Percentiles rank a stretch among this genome's conserved stretches.
Evolutionary conservation across 179 eudicot genomes (phyloP).

Genomic region (Patellifolia procumbens): DNA sequence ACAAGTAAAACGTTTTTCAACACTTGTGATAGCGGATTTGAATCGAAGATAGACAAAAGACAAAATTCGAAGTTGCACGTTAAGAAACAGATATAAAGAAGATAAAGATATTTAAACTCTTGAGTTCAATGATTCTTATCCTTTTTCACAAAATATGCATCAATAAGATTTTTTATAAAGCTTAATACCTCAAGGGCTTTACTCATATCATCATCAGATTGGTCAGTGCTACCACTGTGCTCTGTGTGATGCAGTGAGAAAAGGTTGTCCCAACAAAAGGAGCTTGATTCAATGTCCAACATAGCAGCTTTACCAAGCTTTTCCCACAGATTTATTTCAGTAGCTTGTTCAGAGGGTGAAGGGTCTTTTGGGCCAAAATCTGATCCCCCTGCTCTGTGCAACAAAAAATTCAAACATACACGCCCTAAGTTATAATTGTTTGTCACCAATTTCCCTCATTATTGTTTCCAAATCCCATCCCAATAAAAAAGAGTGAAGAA

Average conservation of each 20-base stretch:
- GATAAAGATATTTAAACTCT: background rate
- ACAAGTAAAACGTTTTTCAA: background rate
- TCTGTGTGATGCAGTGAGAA: constrained; percentile 97
- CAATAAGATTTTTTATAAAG: background rate
- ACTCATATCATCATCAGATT: constrained; percentile 86
- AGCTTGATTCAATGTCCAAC: constrained; percentile 79
- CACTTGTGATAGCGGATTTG: background rate
- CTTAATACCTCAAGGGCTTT: constrained; percentile 76
- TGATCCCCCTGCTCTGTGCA: constrained; percentile 72
- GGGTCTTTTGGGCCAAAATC: constrained; percentile 37
- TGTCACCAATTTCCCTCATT: background rate
- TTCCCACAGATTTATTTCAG: constrained; percentile 81
- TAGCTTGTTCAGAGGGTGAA: constrained; percentile 51
- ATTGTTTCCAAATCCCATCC: background rate
- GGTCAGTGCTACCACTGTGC: constrained; percentile 80
- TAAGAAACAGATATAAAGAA: background rate
- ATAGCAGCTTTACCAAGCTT: constrained; percentile 88
- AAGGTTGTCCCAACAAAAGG: constrained; percentile 90
- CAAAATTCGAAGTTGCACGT: background rate
- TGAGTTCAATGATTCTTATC: background rate
- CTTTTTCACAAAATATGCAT: background rate
- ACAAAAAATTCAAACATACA: background rate
- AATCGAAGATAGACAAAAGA: background rate
- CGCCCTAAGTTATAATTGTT: background rate
- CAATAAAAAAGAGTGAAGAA: background rate